Evolutionary conservation across 2,329 filamentous ascomycete species (phyloP).

Genomic region (Aspergillus candidus): DNA sequence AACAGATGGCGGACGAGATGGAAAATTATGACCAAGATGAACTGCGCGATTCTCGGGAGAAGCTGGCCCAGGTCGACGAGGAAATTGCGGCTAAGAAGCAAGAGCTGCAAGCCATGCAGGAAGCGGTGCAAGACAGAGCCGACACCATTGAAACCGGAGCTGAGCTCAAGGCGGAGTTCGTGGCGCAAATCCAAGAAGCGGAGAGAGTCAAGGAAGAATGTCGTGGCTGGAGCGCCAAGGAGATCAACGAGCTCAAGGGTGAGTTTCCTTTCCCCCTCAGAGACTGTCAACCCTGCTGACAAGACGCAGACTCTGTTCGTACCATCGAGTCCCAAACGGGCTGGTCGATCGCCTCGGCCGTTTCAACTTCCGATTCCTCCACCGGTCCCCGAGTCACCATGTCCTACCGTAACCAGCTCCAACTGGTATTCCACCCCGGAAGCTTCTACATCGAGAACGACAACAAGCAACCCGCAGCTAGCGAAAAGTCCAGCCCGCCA

Average conservation of each 20-base stretch:
- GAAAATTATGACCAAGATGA: conserved; percentile 68
- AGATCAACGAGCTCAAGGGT: conserved; percentile 76
- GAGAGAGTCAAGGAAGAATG: conserved; percentile 82
- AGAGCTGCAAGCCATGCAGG: conserved; percentile 60
- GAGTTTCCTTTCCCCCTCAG: conserved; percentile 22
- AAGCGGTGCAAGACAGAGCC: conserved; percentile 63
- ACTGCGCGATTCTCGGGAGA: conserved; percentile 64
- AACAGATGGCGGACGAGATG: conserved; percentile 60
- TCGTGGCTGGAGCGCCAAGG: conserved; percentile 77
- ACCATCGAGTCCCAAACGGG: conserved; percentile 37
- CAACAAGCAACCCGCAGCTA: conserved; percentile 16
- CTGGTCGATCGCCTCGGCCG: conserved; percentile 40
- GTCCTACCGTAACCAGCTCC: conserved; percentile 38
- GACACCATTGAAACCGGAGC: conserved; percentile 56
- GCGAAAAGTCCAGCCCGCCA: conserved; percentile 20
- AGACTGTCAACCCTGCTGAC: conserved; percentile 3
- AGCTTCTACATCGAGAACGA: conserved; percentile 26
- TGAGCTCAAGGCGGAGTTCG: conserved; percentile 61
- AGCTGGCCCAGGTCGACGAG: conserved; percentile 58
- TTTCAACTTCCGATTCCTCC: conserved; percentile 18
- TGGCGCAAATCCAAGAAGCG: conserved; percentile 71
- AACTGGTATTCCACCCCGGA: conserved; percentile 38
- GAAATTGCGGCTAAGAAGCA: conserved; percentile 65
- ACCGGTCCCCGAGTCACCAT: conserved; percentile 35
- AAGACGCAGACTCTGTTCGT: conserved; percentile 32